phyloP scores from a whole-genome alignment of 129 eudicot genomes.

The Flaveria sonorensis region DNA sequence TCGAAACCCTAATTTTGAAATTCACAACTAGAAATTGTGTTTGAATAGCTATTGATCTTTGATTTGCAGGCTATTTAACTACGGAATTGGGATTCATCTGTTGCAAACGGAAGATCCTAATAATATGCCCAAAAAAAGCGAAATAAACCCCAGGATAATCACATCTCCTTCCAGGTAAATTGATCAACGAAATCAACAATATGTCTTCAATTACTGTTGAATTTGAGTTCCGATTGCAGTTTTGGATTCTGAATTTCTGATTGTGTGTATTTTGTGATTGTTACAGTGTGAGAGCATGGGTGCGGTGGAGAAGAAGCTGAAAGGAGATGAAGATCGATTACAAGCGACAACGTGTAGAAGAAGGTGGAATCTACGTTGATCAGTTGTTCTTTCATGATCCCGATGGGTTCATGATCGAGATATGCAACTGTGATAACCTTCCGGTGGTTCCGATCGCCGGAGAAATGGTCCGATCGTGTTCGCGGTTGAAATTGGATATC shows the following conservation, averaged over 20 bases:
- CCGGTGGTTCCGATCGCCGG: constrained; percentile 84
- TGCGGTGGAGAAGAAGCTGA: constrained; percentile 83
- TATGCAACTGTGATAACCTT: constrained; percentile 86
- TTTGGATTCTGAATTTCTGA: background rate
- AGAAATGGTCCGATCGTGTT: constrained; percentile 77
- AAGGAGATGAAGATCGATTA: constrained; percentile 65
- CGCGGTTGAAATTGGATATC: constrained; percentile 57
- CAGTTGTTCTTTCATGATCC: constrained; percentile 95
- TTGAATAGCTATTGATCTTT: background rate
- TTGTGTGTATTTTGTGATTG: background rate
- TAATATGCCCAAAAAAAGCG: constrained; percentile 54
- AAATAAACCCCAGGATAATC: constrained; percentile 82
- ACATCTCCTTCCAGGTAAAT: constrained; percentile 88
- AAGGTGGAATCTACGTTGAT: constrained; percentile 85
- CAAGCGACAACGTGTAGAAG: constrained; percentile 70
- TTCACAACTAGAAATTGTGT: background rate
- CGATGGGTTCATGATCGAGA: constrained; percentile 94
- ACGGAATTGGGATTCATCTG: constrained; percentile 85
- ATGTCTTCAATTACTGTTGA: too few relatives aligned
- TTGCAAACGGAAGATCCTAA: constrained; percentile 66
- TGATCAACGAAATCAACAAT: background rate
- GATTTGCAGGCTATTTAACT: constrained; percentile 61
- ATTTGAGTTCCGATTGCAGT: too few relatives aligned
- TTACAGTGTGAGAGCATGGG: constrained; percentile 92
- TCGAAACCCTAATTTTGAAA: background rate